phyloP scores from a whole-genome alignment of 192 early-diverging fungal genomes.

The Linnemannia elongata region DNA sequence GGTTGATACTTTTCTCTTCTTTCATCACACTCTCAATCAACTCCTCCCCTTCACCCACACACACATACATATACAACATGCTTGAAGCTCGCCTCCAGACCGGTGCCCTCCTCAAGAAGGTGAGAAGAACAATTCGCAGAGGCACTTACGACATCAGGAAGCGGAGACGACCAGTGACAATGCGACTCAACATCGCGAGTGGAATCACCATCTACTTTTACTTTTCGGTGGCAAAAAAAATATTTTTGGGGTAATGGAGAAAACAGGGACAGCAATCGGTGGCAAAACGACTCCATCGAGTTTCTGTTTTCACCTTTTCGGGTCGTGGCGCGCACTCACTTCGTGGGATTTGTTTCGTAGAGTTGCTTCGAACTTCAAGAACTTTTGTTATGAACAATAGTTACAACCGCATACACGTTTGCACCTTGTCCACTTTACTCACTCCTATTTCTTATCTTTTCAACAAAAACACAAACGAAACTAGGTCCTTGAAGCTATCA shows the following conservation, averaged over 20 bases:
- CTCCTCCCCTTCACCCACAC: slow-evolving; percentile 5
- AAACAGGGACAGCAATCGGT: background rate
- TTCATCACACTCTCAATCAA: slow-evolving; percentile 8
- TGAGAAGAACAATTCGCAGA: slow-evolving; percentile 55
- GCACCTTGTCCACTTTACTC: background rate
- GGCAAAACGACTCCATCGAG: slow-evolving; percentile 9
- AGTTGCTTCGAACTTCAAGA: background rate
- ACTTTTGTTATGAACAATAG: background rate
- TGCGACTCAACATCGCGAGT: background rate
- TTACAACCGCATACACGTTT: background rate
- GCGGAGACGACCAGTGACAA: background rate
- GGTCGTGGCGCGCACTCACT: no score
- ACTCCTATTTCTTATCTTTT: no score
- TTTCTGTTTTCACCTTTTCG: background rate
- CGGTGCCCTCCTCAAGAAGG: slow-evolving; percentile 89
- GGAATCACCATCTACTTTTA: background rate
- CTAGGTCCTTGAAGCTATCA: slow-evolving; percentile 91
- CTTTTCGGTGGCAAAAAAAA: slow-evolving; percentile 9
- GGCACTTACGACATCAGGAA: background rate
- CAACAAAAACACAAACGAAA: background rate
- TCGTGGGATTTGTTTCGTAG: no score
- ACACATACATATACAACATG: slow-evolving; percentile 63
- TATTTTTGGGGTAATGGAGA: background rate
- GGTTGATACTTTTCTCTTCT: slow-evolving; percentile 3
- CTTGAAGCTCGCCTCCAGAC: slow-evolving; percentile 92